phyloP scores from a whole-genome alignment of 257 asterid species.

The Jaltomata sinuosa region DNA sequence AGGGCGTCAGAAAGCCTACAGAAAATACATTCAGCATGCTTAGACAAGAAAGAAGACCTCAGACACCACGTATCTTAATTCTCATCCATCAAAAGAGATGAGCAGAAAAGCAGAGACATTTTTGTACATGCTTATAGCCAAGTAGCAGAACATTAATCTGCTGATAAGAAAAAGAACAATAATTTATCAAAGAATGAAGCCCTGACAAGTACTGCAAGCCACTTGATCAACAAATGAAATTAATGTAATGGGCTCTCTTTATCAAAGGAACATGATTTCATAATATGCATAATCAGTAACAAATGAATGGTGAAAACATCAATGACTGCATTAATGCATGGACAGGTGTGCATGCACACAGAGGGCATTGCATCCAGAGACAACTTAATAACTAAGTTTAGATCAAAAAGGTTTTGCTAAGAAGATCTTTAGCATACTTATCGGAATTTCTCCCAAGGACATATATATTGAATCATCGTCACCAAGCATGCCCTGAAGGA shows the following conservation, averaged over 20 bases:
- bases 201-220: background rate
- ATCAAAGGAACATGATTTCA: background rate
- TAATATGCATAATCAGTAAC: background rate
- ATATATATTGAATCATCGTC: slow-evolving; percentile 90
- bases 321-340: background rate
- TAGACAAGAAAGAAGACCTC: slow-evolving; percentile 8
- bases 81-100: background rate
- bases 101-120: background rate
- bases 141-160: background rate
- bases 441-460: slow-evolving; percentile 94
- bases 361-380: background rate
- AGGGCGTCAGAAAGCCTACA: slow-evolving; percentile 38
- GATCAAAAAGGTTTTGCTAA: background rate
- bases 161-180: background rate
- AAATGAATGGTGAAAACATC: background rate
- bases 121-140: background rate
- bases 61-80: background rate
- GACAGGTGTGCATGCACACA: background rate
- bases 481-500: slow-evolving; percentile 76
- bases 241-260: background rate
- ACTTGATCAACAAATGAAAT: background rate
- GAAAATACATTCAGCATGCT: background rate
- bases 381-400: background rate
- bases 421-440: slow-evolving; percentile 42
- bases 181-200: background rate